Evolutionary conservation across 2,329 filamentous ascomycete genomes (phyloP), one percentile per base, ranked within the genome.

Genomic region (Calonectria multiphialidica): DNA sequence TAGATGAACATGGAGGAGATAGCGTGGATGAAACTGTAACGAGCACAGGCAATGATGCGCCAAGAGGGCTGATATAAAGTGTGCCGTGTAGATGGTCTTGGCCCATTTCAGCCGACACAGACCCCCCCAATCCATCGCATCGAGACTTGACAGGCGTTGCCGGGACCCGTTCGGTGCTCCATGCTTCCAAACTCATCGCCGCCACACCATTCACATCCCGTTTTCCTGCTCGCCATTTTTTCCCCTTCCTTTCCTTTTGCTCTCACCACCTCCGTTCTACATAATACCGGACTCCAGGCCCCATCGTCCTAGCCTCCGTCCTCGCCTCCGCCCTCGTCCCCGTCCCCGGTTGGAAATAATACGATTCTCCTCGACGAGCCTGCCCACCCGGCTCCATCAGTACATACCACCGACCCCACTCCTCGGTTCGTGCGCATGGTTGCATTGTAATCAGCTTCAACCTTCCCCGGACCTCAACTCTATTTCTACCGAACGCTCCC

Each of bases 401-500:
- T 18, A n/a, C 57, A 35, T 10, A 37, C 35, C 35, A 15, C 12
- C 57, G 21, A 13, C 35, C 21, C 57, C 57, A 30, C 64, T 30
- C 49, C 49, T 53, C 44, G 44, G 44, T 13, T 47, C 44, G 44
- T 47, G n/a, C 47, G 47, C 28, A 37, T 16, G 53, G 53, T 59
- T 23, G 53, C 35, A 59, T 59, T 59, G 53, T 59, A 40, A 40
- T 59, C 53, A 59, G 21, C 53, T 25, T 40, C 21, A 59, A 59
- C 53, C 59, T 64, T 45, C 16, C 64, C 55, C 57, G 40, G 35
- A 44, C 45, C n/a, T 49, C 59, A 40, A 47, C 47, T 70, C 49
- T 65, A 70, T 65, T 65, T 70, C 49, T 65, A 65, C 33, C 40
- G 25, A 47, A 47, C 45, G 65, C 16, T 40, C 53, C 33, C 33